Evolutionary conservation across 331 rosid species (phyloP).

Genomic region (Rhamnella rubrinervis): DNA sequence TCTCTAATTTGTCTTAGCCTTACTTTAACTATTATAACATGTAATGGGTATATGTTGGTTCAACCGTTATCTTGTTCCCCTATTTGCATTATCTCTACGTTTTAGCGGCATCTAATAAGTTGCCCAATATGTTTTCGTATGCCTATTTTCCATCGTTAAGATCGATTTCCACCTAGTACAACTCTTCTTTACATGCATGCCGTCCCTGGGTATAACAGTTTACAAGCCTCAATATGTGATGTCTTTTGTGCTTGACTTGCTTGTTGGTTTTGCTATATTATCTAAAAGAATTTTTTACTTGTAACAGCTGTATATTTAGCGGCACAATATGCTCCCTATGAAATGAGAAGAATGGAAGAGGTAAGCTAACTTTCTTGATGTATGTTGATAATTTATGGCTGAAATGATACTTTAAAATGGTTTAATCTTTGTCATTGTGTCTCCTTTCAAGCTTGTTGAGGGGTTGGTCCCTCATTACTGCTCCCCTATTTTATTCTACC

Average conservation of each 20-base stretch:
- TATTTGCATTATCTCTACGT: neutral
- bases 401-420: neutral
- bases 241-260: constrained; percentile 10
- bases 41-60: neutral
- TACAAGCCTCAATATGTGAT: neutral
- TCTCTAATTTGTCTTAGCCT: no score
- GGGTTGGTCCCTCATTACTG: neutral
- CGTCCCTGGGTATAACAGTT: constrained; percentile 65
- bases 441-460: neutral
- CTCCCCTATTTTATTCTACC: neutral
- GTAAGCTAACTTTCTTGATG: constrained; percentile 36
- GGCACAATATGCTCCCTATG: constrained; percentile 80
- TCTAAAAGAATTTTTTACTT: constrained; percentile 29
- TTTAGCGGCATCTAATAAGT: constrained; percentile 1
- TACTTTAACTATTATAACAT: no score
- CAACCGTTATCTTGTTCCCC: neutral
- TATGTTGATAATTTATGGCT: neutral
- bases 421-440: neutral
- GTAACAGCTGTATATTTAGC: constrained; percentile 76
- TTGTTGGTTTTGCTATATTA: neutral
- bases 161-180: constrained; percentile 86
- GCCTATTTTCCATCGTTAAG: constrained; percentile 32
- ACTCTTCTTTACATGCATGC: constrained; percentile 77
- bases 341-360: constrained; percentile 73
- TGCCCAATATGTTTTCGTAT: constrained; percentile 20